These are phyloP conservation scores for Solanum clarkiae DNA, from an alignment of 257 asterid species.

Conservation along the genomic window DNA sequence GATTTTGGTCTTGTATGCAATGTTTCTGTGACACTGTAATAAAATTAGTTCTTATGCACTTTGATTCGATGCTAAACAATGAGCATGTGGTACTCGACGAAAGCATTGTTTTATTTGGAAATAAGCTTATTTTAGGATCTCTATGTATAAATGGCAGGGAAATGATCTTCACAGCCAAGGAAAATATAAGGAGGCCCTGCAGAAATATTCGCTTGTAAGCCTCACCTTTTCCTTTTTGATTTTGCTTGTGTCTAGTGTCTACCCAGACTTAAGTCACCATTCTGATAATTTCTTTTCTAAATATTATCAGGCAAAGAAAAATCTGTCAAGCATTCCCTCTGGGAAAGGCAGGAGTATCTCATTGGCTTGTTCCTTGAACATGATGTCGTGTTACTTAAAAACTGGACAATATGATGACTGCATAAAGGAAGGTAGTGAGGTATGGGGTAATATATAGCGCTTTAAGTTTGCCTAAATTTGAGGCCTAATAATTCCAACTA, in stretches of 20 bases:
- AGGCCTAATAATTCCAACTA: neutral
- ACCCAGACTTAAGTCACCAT: neutral
- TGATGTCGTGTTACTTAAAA: slow-evolving; percentile 94
- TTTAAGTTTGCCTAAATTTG: neutral
- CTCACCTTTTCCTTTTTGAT: neutral
- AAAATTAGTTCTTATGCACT: neutral
- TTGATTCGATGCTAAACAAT: neutral
- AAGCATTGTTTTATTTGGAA: neutral
- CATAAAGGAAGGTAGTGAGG: slow-evolving; percentile 87
- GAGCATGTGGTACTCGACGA: neutral
- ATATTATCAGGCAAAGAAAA: slow-evolving; percentile 65
- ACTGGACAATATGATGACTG: slow-evolving; percentile 72
- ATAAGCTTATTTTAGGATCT: neutral
- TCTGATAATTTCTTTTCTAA: neutral
- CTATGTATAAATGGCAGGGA: slow-evolving; percentile 45
- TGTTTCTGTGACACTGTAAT: neutral
- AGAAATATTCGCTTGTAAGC: slow-evolving; percentile 83
- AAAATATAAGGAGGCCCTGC: slow-evolving; percentile 49
- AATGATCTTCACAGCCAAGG: slow-evolving; percentile 84
- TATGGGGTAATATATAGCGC: slow-evolving; percentile 12
- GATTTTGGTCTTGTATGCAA: neutral
- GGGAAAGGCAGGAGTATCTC: slow-evolving; percentile 55
- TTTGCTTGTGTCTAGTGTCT: neutral
- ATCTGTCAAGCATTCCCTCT: slow-evolving; percentile 53
- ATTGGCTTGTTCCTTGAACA: slow-evolving; percentile 77